Evolutionary conservation across 768 basidiomycete genomes (phyloP).

Genomic region (Butyriboletus loyo): DNA sequence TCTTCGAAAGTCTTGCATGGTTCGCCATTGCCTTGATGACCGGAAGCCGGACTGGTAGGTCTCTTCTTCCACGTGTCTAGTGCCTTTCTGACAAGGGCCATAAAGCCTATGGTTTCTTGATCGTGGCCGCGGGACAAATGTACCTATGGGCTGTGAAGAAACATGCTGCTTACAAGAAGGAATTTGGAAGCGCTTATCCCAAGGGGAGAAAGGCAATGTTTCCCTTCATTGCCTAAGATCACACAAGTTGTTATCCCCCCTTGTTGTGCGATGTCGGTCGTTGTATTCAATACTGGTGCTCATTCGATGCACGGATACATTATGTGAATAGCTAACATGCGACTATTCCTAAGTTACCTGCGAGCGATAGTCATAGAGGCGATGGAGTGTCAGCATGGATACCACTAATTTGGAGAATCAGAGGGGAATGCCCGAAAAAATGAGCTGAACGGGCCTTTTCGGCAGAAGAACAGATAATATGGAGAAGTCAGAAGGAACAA

Average conservation of each 20-base stretch:
- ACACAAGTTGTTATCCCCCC: too few relatives aligned
- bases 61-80: not conserved
- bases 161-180: conserved; percentile 85
- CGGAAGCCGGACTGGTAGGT: conserved; percentile 68
- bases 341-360: not conserved
- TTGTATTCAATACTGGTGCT: not conserved
- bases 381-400: not conserved
- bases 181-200: conserved; percentile 87
- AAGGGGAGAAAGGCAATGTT: conserved; percentile 71
- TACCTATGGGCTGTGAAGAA: conserved; percentile 87
- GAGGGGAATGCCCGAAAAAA: conserved; percentile 66
- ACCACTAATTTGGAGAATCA: conserved; percentile 40
- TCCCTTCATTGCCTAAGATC: conserved; percentile 47
- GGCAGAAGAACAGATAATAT: conserved; percentile 41
- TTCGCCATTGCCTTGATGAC: conserved; percentile 70
- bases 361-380: not conserved
- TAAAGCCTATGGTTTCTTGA: conserved; percentile 63
- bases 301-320: not conserved
- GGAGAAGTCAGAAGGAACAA: not conserved
- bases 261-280: not conserved
- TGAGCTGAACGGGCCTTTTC: conserved; percentile 89
- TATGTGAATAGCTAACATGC: not conserved
- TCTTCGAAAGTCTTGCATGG: conserved; percentile 86
- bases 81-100: not conserved
- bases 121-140: conserved; percentile 67